Percentiles rank a stretch among this genome's conserved stretches.
These are phyloP conservation scores for Verticillium longisporum DNA, from an alignment of 2,329 filamentous ascomycete species.

Conservation along the genomic window DNA sequence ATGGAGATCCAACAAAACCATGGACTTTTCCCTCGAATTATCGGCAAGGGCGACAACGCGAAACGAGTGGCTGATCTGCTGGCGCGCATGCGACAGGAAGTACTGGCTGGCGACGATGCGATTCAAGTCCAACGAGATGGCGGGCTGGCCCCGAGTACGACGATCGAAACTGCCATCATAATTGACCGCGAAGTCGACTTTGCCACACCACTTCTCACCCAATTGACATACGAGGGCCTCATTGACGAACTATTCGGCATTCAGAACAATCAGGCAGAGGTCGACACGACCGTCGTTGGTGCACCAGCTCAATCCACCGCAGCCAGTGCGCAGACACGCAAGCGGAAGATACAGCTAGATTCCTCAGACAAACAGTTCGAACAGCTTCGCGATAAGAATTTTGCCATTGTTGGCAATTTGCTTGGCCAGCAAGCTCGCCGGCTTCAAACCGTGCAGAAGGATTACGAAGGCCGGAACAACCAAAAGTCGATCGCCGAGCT, in stretches of 20 bases:
- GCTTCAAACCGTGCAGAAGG: conserved; percentile 71
- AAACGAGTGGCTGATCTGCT: conserved; percentile 83
- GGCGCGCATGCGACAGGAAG: conserved; percentile 84
- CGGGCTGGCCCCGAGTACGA: conserved; percentile 76
- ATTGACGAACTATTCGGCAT: conserved; percentile 93
- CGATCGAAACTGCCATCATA: conserved; percentile 85
- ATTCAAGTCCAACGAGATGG: conserved; percentile 48
- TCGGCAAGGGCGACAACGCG: conserved; percentile 93
- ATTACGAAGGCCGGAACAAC: conserved; percentile 85
- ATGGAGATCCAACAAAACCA: conserved; percentile 92
- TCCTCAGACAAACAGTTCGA: conserved; percentile 83
- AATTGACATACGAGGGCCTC: conserved; percentile 92
- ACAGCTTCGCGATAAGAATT: conserved; percentile 86
- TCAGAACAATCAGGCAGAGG: conserved; percentile 84
- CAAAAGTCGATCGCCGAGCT: conserved; percentile 83
- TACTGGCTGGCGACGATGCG: conserved; percentile 70
- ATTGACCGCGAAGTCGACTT: conserved; percentile 95
- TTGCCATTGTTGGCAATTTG: conserved; percentile 83
- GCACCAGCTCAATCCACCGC: conserved; percentile 56
- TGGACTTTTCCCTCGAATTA: conserved; percentile 88
- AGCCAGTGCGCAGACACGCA: conserved; percentile 53
- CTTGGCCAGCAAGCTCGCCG: conserved; percentile 88
- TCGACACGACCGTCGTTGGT: conserved; percentile 85
- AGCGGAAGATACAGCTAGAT: conserved; percentile 84
- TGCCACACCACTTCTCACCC: conserved; percentile 84